Conservation (phyloP, 768 basidiomycete genomes). For the Pholiota molesta region DNA sequence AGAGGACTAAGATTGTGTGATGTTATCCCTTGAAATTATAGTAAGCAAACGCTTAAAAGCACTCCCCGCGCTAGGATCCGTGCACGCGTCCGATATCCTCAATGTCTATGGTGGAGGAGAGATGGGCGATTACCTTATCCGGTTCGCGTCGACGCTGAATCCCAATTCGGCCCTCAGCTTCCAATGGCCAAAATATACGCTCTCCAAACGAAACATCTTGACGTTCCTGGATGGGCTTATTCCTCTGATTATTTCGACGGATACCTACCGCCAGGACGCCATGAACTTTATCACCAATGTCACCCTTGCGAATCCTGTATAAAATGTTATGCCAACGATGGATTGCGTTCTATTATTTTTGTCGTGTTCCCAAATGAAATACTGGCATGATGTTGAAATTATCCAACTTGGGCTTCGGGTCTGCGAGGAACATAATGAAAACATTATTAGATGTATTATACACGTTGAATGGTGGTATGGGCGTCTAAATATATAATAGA, state of each 20-base stretch:
- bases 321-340: conserved; percentile 6
- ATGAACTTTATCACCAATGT: conserved; percentile 31
- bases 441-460: neutral
- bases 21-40: conserved; percentile 14
- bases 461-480: neutral
- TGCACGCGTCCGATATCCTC: conserved; percentile 44
- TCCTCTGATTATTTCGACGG: conserved; percentile 28
- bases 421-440: neutral
- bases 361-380: neutral
- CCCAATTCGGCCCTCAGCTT: conserved; percentile 18
- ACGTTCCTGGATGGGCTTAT: conserved; percentile 32
- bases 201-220: conserved; percentile 29
- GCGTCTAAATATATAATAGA: neutral
- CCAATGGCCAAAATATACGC: conserved; percentile 28
- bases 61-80: conserved; percentile 45
- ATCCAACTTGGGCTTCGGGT: no score
- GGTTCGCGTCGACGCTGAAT: conserved; percentile 37
- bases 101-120: conserved; percentile 43
- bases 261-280: conserved; percentile 30
- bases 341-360: neutral
- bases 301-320: conserved; percentile 23
- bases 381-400: neutral
- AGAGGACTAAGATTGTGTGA: neutral
- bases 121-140: conserved; percentile 48
- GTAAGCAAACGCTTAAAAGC: conserved; percentile 48